Percentiles rank a stretch among this genome's conserved stretches.
Evolutionary conservation across 805 yeast species (phyloP).

Genomic region (Yamadazyma insecticola): DNA sequence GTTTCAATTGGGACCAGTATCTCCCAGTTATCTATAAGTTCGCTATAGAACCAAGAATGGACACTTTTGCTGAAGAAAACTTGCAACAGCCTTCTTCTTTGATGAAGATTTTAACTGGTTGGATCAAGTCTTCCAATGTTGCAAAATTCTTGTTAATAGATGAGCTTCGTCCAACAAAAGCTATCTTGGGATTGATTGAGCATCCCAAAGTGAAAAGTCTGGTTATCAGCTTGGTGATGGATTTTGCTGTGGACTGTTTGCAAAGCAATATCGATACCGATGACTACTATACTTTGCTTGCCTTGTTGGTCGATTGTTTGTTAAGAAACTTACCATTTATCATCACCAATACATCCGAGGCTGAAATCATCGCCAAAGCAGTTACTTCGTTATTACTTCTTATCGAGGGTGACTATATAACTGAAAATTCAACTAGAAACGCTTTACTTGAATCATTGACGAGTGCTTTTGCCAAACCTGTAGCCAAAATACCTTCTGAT

Average conservation of each 20-base stretch:
- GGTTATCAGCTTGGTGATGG: constrained; percentile 54
- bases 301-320: constrained; percentile 55
- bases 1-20: constrained; percentile 51
- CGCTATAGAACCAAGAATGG: constrained; percentile 63
- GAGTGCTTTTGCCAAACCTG: constrained; percentile 55
- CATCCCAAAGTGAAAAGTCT: constrained; percentile 60
- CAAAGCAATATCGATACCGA: constrained; percentile 32
- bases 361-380: constrained; percentile 48
- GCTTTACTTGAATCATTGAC: constrained; percentile 55
- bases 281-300: constrained; percentile 42
- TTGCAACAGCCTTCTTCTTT: constrained; percentile 79
- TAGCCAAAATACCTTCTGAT: constrained; percentile 43
- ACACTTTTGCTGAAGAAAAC: constrained; percentile 68
- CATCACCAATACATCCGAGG: constrained; percentile 35
- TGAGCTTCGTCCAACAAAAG: constrained; percentile 47
- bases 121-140: constrained; percentile 44
- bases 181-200: constrained; percentile 52
- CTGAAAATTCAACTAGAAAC: constrained; percentile 49
- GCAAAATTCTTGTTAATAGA: constrained; percentile 52
- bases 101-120: constrained; percentile 56
- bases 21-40: constrained; percentile 46
- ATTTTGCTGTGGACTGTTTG: constrained; percentile 48
- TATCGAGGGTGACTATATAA: constrained; percentile 54
- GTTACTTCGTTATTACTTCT: constrained; percentile 49
- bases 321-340: constrained; percentile 48